Conservation (phyloP, 208 protist genomes). For the Trypanosoma lewisi region DNA sequence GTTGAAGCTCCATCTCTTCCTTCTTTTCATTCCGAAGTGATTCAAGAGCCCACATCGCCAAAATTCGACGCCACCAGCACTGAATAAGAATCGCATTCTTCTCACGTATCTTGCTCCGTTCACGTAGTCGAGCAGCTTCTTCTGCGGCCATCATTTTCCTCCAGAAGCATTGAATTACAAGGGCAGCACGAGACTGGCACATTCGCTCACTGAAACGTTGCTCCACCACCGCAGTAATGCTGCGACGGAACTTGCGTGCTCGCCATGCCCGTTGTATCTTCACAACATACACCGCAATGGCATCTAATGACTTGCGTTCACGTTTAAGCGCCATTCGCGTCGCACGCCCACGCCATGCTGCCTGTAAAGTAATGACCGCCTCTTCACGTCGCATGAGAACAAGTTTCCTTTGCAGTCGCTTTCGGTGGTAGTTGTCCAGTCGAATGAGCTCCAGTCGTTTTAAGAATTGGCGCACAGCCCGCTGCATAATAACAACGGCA, state of each 20-base stretch:
- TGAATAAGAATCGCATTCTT: constrained; percentile 44
- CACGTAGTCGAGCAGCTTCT: constrained; percentile 38
- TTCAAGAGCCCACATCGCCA: constrained; percentile 38
- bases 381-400: constrained; percentile 46
- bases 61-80: constrained; percentile 67
- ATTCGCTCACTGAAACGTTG: constrained; percentile 31
- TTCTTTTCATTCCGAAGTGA: constrained; percentile 26
- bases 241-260: constrained; percentile 22
- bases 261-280: constrained; percentile 74
- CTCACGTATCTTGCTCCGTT: constrained; percentile 21
- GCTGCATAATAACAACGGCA: constrained; percentile 62
- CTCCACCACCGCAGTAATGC: constrained; percentile 38
- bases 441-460: constrained; percentile 35
- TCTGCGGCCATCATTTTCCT: constrained; percentile 69
- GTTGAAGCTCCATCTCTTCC: constrained; percentile 53
- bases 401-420: constrained; percentile 54
- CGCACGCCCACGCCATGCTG: constrained; percentile 77
- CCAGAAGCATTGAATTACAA: constrained; percentile 87
- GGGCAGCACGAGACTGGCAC: constrained; percentile 34
- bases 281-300: constrained; percentile 25
- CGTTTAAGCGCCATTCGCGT: constrained; percentile 46
- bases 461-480: constrained; percentile 36
- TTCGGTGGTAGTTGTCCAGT: constrained; percentile 66
- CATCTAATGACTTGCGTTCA: constrained; percentile 27
- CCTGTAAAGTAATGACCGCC: constrained; percentile 71